Evolutionary conservation across 495 filamentous ascomycete genomes (phyloP), one percentile per base, ranked within the genome.

Genomic region (Podospora conica): DNA sequence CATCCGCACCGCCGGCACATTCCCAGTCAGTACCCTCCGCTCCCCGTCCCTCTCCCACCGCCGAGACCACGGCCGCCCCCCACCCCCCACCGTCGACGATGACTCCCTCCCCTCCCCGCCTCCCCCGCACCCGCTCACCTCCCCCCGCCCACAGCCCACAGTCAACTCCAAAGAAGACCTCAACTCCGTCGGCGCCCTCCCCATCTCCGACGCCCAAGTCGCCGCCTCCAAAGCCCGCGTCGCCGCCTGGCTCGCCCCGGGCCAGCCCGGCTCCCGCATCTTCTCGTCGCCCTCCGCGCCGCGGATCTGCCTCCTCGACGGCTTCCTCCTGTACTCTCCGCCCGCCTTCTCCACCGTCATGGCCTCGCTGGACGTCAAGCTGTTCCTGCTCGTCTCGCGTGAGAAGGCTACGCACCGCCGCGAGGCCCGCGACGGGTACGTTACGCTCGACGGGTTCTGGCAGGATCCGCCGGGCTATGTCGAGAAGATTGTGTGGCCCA

Each of bases 401-500:
- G 73, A 71, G 1, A 78, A 79, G 24, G 90, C 89, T 0, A 90
- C 90, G 69, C 70, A 70, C 25, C 79, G 95, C 9, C 76, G 95
- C 33, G 90, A 91, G 72, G 84, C 85, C 3, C 79, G 95, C 71
- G 86, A 80, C 69, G 92, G 91, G 33, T 98, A 97, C 80, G 91
- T 93, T 23, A 97, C 92, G 23, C 80, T 90, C 60, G 90, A 88
- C 74, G 93, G 93, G 18, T 97, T 96, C 79, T 98, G 94, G 95
- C 83, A 85, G 21, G 95, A 98, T 75, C 95, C 95, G 2, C 90
- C 90, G 1, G 93, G 91, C 0, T 98, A 97, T 77, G 92, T 97
- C 56, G 95, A 98, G 70, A 84, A 90, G 77, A 84, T 98, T 64
- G 95, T 98, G 3, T 98, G 95, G 95, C 93, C 93, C 27, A 90